A percentile compares a stretch with the other conserved stretches of the same genome.
These are phyloP conservation scores for Hevea brasiliensis DNA, from an alignment of 345 rosid genomes.

Conservation along the genomic window DNA sequence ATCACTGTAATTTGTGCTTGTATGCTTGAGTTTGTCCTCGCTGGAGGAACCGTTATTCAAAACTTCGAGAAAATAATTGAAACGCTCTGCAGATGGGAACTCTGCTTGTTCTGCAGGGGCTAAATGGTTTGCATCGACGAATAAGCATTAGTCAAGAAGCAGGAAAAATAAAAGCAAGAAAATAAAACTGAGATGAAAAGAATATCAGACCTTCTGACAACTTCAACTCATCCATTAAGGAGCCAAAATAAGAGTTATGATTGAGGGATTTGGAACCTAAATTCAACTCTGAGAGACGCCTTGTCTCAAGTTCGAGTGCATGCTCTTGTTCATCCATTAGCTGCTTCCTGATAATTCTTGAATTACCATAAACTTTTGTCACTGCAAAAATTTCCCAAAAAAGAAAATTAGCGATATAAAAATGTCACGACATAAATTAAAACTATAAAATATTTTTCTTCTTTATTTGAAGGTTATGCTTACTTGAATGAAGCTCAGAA, in stretches of 20 bases:
- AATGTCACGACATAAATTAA: too few species aligned
- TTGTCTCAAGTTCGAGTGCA: constrained; percentile 48
- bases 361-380: constrained; percentile 42
- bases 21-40: constrained; percentile 44
- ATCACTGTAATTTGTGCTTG: constrained; percentile 47
- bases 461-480: constrained; percentile 10
- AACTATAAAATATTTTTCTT: too few species aligned
- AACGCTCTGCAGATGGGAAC: constrained; percentile 44
- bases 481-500: constrained; percentile 60
- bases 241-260: constrained; percentile 47
- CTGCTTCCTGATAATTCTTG: constrained; percentile 52
- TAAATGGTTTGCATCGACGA: not conserved
- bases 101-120: constrained; percentile 45
- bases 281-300: constrained; percentile 41
- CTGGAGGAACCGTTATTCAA: constrained; percentile 50
- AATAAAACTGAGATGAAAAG: not conserved
- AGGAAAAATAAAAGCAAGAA: not conserved
- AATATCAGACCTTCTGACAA: constrained; percentile 50
- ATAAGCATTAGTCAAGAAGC: not conserved
- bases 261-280: constrained; percentile 38
- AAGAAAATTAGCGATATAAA: not conserved
- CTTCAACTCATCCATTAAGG: constrained; percentile 50
- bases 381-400: constrained; percentile 26
- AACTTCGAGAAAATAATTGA: constrained; percentile 57
- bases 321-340: constrained; percentile 49